Conservation (phyloP, 2,329 filamentous ascomycete species). For the Malbranchea cinnamomea region DNA sequence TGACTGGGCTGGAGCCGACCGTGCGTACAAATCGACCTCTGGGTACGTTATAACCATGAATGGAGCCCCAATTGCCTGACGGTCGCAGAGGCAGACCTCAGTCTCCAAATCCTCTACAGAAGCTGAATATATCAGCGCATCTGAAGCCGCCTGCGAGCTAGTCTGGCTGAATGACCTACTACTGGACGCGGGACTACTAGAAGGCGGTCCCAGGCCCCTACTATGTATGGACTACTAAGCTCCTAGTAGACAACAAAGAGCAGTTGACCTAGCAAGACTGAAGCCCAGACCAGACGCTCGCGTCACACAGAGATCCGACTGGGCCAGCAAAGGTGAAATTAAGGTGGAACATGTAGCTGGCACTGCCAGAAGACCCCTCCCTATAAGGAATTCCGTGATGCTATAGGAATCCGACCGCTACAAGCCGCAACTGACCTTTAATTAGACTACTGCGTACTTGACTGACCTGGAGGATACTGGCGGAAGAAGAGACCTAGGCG, state of each 20-base stretch:
- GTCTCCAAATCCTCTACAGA: constrained; percentile 3
- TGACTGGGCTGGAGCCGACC: no score
- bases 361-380: no score
- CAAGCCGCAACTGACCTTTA: no score
- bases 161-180: constrained; percentile 2
- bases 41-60: no score
- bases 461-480: no score
- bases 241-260: constrained; percentile 2
- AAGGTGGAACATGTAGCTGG: not conserved
- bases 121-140: constrained; percentile 3
- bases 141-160: constrained; percentile 2
- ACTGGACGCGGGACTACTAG: not conserved
- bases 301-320: constrained; percentile 2
- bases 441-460: no score
- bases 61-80: no score
- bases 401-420: no score
- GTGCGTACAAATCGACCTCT: no score
- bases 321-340: constrained; percentile 1
- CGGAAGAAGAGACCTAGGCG: no score
- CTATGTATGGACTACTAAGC: not conserved
- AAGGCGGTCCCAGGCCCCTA: not conserved
- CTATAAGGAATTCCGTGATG: no score
- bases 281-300: constrained; percentile 1
- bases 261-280: constrained; percentile 2
- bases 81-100: not conserved